These are phyloP conservation scores for Pseudogymnoascus sp. DNA, from an alignment of 2,329 filamentous ascomycete genomes.

Conservation along the genomic window DNA sequence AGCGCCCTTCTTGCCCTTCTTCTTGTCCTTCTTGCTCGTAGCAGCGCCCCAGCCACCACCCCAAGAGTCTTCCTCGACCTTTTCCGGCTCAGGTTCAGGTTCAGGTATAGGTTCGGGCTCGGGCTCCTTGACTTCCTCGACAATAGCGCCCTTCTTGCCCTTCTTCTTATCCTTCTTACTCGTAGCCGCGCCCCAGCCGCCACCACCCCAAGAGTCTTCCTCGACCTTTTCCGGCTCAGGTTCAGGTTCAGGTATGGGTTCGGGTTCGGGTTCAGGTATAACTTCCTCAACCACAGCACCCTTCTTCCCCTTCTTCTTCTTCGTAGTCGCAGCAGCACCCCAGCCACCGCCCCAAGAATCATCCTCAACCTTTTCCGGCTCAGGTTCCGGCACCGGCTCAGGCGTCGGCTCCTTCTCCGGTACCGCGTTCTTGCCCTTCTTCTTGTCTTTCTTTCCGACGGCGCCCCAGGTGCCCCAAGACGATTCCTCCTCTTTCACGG, in stretches of 20 bases:
- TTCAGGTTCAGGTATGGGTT: conserved; percentile 27
- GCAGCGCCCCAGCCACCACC: conserved; percentile 28
- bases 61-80: conserved; percentile 26
- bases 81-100: conserved; percentile 32
- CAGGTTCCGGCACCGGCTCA: conserved; percentile 23
- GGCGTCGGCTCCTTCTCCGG: conserved; percentile 22
- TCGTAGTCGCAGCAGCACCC: conserved; percentile 24
- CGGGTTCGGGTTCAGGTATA: conserved; percentile 20
- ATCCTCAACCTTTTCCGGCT: conserved; percentile 14
- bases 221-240: conserved; percentile 31
- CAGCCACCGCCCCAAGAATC: conserved; percentile 18
- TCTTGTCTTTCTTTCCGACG: conserved; percentile 36
- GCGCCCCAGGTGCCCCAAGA: conserved; percentile 42
- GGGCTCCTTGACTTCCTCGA: conserved; percentile 9
- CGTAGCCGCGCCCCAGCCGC: conserved; percentile 23
- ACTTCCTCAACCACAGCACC: conserved; percentile 13
- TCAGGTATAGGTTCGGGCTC: conserved; percentile 25
- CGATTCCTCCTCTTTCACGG: conserved; percentile 25
- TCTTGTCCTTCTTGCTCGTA: conserved; percentile 21
- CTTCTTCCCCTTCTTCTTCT: conserved; percentile 21
- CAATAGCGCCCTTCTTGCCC: conserved; percentile 16
- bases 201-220: conserved; percentile 28
- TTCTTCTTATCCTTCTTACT: conserved; percentile 22
- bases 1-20: conserved; percentile 18
- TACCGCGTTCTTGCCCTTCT: conserved; percentile 30